Evolutionary conservation across 768 basidiomycete genomes (phyloP).

Genomic region (Russula earlei): DNA sequence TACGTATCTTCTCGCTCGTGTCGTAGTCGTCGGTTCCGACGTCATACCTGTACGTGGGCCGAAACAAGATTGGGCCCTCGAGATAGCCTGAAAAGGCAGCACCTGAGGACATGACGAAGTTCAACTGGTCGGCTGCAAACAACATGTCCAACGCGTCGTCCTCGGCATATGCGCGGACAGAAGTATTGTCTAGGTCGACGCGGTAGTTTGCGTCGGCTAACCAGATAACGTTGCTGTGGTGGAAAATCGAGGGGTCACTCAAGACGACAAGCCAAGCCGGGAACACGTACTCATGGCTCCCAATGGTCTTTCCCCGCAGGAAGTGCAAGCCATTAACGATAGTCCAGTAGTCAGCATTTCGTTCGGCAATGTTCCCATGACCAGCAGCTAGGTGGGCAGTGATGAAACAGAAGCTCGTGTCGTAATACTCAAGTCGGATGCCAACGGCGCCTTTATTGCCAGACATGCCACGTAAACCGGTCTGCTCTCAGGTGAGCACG

Average conservation of each 20-base stretch:
- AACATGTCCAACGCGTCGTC: constrained; percentile 63
- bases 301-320: constrained; percentile 78
- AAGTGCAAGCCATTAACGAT: constrained; percentile 81
- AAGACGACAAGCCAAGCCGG: not conserved
- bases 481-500: constrained; percentile 33
- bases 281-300: constrained; percentile 73
- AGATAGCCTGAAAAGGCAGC: constrained; percentile 74
- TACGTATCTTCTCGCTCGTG: constrained; percentile 90
- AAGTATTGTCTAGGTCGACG: constrained; percentile 76
- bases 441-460: constrained; percentile 97
- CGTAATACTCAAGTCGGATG: constrained; percentile 84
- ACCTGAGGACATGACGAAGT: constrained; percentile 58
- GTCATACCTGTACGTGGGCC: constrained; percentile 92
- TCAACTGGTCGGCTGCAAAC: constrained; percentile 81
- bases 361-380: constrained; percentile 78
- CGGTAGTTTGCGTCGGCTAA: constrained; percentile 95
- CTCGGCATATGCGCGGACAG: constrained; percentile 57
- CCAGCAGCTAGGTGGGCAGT: constrained; percentile 98
- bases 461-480: constrained; percentile 87
- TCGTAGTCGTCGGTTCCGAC: constrained; percentile 80
- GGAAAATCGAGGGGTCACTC: not conserved
- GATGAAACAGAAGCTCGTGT: constrained; percentile 89
- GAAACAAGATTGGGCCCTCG: constrained; percentile 86
- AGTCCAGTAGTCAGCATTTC: constrained; percentile 87
- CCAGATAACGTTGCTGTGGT: constrained; percentile 82